These are phyloP conservation scores for Fusarium zealandicum DNA, from an alignment of 2,329 filamentous ascomycete genomes.

Conservation along the genomic window DNA sequence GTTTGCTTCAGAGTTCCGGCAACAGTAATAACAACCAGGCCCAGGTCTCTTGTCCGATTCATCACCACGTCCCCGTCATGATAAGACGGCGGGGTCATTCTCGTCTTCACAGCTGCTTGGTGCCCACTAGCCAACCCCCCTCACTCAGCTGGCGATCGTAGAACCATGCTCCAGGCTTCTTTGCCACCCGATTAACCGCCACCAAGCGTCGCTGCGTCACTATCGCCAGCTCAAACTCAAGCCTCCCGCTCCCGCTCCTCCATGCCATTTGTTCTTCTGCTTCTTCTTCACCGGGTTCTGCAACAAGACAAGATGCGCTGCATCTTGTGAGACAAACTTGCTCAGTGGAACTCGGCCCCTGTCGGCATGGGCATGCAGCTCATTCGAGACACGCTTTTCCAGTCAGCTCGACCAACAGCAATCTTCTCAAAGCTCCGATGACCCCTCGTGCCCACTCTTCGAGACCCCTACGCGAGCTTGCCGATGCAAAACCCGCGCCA, in stretches of 20 bases:
- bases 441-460: background rate
- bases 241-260: too few species aligned
- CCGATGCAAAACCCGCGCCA: slow-evolving; percentile 17
- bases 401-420: background rate
- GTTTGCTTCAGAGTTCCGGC: too few species aligned
- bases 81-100: too few species aligned
- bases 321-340: background rate
- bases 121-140: too few species aligned
- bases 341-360: background rate
- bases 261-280: too few species aligned
- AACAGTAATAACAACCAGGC: too few species aligned
- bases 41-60: background rate
- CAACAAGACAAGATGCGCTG: background rate
- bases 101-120: too few species aligned
- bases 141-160: too few species aligned
- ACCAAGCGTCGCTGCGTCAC: background rate
- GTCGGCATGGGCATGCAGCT: background rate
- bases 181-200: background rate
- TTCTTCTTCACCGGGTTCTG: too few species aligned
- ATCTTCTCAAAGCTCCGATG: background rate
- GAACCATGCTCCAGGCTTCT: too few species aligned
- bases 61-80: background rate
- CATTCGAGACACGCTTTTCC: background rate
- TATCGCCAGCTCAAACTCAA: background rate
- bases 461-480: slow-evolving; percentile 13